A percentile compares a stretch with the other conserved stretches of the same genome.
These are phyloP conservation scores for Aspergillus spinulosporus DNA, from an alignment of 2,329 filamentous ascomycete genomes.

Conservation along the genomic window DNA sequence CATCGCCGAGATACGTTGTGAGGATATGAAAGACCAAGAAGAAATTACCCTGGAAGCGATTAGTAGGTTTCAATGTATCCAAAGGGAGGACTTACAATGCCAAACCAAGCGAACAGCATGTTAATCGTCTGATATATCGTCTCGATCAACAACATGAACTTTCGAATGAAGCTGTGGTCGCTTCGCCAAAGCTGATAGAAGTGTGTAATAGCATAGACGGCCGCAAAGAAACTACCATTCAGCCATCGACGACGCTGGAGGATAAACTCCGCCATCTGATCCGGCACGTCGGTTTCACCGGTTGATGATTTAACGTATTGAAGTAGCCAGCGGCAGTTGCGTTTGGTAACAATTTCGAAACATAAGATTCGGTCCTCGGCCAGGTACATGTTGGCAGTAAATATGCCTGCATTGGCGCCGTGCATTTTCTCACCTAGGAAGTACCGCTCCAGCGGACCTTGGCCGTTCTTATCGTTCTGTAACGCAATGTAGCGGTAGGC, in stretches of 20 bases:
- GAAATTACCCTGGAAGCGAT: slow-evolving; percentile 70
- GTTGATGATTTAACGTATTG: slow-evolving; percentile 98
- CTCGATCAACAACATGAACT: slow-evolving; percentile 86
- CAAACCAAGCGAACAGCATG: slow-evolving; percentile 99
- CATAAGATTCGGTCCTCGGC: slow-evolving; percentile 55
- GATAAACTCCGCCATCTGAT: slow-evolving; percentile 90
- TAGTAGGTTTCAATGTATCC: slow-evolving; percentile 12
- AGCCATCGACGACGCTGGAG: slow-evolving; percentile 94
- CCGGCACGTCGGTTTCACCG: slow-evolving; percentile 95
- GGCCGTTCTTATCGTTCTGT: slow-evolving; percentile 93
- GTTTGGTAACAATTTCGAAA: slow-evolving; percentile 87
- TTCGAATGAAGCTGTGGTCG: slow-evolving; percentile 82
- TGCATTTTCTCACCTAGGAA: slow-evolving; percentile 97
- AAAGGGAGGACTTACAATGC: slow-evolving; percentile 59
- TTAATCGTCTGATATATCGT: slow-evolving; percentile 91
- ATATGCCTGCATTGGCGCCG: slow-evolving; percentile 87
- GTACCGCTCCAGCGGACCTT: slow-evolving; percentile 93
- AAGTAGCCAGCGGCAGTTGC: slow-evolving; percentile 95
- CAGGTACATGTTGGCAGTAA: slow-evolving; percentile 77
- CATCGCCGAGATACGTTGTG: slow-evolving; percentile 75
- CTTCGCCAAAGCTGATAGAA: slow-evolving; percentile 96
- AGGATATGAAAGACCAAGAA: slow-evolving; percentile 98
- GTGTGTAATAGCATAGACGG: slow-evolving; percentile 90
- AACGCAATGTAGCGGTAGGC: slow-evolving; percentile 92
- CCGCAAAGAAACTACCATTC: slow-evolving; percentile 97